Base-by-base conservation (phyloP, 352 stramenopile species). In the Phytophthora lateralis region DNA sequence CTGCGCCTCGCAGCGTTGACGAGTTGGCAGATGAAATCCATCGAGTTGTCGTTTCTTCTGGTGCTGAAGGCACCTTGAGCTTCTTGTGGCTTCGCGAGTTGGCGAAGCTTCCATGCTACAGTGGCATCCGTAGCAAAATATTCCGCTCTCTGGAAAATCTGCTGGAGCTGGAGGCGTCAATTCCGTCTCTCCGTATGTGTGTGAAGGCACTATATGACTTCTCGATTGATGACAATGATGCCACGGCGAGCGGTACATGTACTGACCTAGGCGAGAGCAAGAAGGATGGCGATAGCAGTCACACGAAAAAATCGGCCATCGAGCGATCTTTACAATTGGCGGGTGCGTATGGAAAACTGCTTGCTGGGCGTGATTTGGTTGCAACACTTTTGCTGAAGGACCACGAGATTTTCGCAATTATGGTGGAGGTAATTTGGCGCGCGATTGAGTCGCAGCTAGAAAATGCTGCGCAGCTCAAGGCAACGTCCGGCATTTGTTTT, bases 11-110 rank as follows among this genome's bases (percentile, higher is more conserved):
- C 46, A 74, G 46, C 18, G 42, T 59, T 20, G 71, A 86, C 18
- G 68, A 78, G 32, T 60, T 62, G 52, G 58, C n/a, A 17, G 32
- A 77, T 52, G 43, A 72, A 56, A 67, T 67, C 17, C 35, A 47
- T 17, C 45, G 48, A 42, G 49, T 62, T 15, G 54, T 62, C 49
- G 34, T n/a, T 38, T 45, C 50, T 34, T 70, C 41, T 60, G 47
- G 55, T 45, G 24, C 59, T 10, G 57, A 69, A 35, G 59, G 49
- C 18, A 66, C 41, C 1, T 82, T 93, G 55, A 81, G 46, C n/a
- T 93, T 96, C 43, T 75, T 63, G 26, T 96, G 85, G 87, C 69
- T 93, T 37, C 44, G 48, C 17, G 78, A 73, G n/a, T 38, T 96
- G 21, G 50, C 66, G 7, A 88, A 89, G 55, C 55, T 96, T 5